These are phyloP conservation scores for Lichina pygmaea DNA, from an alignment of 495 filamentous ascomycete species.

Conservation along the genomic window DNA sequence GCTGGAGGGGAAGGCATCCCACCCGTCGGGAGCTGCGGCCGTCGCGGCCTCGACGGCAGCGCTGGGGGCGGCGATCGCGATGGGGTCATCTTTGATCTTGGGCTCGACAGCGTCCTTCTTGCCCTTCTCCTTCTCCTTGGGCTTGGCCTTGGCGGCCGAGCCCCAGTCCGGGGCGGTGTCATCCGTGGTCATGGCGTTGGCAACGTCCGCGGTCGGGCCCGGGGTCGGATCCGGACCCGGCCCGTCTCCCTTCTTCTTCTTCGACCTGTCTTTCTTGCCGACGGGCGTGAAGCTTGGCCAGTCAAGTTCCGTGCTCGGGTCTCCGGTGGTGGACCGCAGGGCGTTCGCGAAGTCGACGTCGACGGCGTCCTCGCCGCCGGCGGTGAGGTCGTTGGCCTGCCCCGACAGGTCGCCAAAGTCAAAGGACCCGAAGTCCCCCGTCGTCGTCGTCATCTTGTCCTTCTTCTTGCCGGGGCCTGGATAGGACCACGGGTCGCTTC, in stretches of 20 bases:
- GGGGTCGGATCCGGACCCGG: not conserved
- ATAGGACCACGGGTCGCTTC: no score
- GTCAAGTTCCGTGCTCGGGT: not conserved
- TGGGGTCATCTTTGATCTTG: not conserved
- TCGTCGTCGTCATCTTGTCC: no score
- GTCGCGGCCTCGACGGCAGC: not conserved
- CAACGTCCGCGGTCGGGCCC: not conserved
- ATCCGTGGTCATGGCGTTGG: not conserved
- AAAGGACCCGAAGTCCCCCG: not conserved
- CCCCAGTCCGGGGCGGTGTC: not conserved
- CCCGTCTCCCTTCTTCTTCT: not conserved
- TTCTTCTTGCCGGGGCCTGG: no score
- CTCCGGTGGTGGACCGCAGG: not conserved
- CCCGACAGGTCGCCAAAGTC: not conserved
- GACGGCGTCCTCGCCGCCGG: no score
- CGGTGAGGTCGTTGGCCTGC: not conserved
- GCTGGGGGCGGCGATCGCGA: not conserved
- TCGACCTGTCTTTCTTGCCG: conserved; percentile 1
- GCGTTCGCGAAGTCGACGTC: not conserved
- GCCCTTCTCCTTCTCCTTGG: not conserved
- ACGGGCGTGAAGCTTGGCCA: not conserved
- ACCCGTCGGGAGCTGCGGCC: not conserved
- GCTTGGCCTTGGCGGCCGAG: not conserved
- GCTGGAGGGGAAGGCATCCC: not conserved
- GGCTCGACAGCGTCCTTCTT: not conserved